Evolutionary conservation across 2,329 filamentous ascomycete genomes (phyloP).

Genomic region (Ophiostoma populinum): DNA sequence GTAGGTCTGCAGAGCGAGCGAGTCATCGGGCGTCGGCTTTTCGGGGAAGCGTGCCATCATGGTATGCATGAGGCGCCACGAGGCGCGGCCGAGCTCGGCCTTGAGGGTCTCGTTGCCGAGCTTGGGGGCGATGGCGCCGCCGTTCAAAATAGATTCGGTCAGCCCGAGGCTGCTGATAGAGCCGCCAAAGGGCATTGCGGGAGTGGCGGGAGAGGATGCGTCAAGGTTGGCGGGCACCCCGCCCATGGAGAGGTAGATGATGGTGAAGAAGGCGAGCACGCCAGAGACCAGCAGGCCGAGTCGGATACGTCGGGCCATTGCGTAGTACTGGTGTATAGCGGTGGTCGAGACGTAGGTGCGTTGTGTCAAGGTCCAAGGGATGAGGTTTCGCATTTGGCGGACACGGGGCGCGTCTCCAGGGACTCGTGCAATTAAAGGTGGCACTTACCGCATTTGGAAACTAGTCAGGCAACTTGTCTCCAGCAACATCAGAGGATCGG

Average conservation of each 20-base stretch:
- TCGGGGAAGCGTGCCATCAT: conserved; percentile 56
- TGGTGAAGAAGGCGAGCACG: conserved; percentile 5
- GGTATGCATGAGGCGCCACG: conserved; percentile 55
- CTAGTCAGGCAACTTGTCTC: no score
- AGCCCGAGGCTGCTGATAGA: conserved; percentile 19
- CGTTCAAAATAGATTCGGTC: conserved; percentile 36
- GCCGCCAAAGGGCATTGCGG: conserved; percentile 2
- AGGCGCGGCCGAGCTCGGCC: conserved; percentile 46
- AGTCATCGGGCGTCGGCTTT: conserved; percentile 43
- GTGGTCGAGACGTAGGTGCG: no score
- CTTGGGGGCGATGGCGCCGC: conserved; percentile 61
- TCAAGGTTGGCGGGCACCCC: conserved; percentile 2
- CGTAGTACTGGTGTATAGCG: no score
- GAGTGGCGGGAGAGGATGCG: neutral
- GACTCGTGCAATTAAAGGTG: no score
- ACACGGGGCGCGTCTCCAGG: no score
- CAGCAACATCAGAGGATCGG: no score
- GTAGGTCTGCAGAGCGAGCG: conserved; percentile 44
- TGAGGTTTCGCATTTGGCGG: no score
- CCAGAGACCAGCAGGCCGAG: conserved; percentile 6
- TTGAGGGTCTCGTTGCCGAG: conserved; percentile 70
- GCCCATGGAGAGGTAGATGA: conserved; percentile 8
- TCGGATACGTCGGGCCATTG: conserved; percentile 10
- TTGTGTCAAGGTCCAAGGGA: neutral
- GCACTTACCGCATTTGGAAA: no score